These are phyloP conservation scores for Saturnispora halmiae DNA, from an alignment of 805 yeast genomes.

Conservation along the genomic window DNA sequence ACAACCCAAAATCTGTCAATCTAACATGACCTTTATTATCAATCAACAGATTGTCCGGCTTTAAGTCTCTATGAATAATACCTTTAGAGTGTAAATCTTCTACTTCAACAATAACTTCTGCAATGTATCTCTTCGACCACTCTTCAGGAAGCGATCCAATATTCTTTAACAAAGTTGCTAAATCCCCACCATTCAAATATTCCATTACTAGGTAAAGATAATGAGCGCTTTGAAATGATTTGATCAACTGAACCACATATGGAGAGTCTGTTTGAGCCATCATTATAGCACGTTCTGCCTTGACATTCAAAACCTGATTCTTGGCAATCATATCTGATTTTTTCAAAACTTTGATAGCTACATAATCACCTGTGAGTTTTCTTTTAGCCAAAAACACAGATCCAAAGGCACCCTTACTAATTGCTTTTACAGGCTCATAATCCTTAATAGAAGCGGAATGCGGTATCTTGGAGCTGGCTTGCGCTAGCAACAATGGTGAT, in stretches of 20 bases:
- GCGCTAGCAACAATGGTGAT: constrained; percentile 70
- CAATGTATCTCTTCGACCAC: constrained; percentile 80
- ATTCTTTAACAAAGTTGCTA: constrained; percentile 74
- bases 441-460: constrained; percentile 56
- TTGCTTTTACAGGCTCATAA: constrained; percentile 85
- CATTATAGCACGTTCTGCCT: constrained; percentile 94
- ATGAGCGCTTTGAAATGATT: constrained; percentile 81
- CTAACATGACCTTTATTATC: constrained; percentile 84
- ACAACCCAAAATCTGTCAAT: constrained; percentile 89
- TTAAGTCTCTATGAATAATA: constrained; percentile 88
- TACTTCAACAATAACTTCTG: constrained; percentile 86
- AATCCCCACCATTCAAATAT: constrained; percentile 91
- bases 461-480: constrained; percentile 52
- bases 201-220: constrained; percentile 93
- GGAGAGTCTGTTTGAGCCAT: constrained; percentile 94
- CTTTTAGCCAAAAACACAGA: constrained; percentile 82
- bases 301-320: constrained; percentile 91
- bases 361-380: constrained; percentile 84
- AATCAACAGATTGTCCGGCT: constrained; percentile 87
- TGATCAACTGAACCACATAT: constrained; percentile 81
- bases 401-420: constrained; percentile 96
- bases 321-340: constrained; percentile 96
- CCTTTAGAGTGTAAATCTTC: constrained; percentile 82
- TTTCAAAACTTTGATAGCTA: constrained; percentile 85
- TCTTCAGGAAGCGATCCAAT: constrained; percentile 76